Conservation (phyloP, 148 eudicot genomes). For the Spergularia bocconei region DNA sequence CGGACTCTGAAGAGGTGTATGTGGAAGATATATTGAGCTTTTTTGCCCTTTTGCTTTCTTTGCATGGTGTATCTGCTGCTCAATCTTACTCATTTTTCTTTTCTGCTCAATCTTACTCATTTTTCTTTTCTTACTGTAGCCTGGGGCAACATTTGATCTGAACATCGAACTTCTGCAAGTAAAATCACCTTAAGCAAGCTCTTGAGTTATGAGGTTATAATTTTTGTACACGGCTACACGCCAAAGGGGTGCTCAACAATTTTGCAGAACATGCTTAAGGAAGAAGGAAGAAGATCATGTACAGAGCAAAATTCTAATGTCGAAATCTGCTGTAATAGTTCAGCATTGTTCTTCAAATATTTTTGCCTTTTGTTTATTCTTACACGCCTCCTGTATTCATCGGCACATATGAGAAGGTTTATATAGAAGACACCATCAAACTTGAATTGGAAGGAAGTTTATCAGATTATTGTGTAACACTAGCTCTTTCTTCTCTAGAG, state of each 20-base stretch:
- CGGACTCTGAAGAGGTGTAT: no score
- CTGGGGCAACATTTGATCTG: slow-evolving; percentile 89
- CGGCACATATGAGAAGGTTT: no score
- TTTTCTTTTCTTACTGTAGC: slow-evolving; percentile 42
- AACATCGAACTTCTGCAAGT: slow-evolving; percentile 88
- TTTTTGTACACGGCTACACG: background rate
- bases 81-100: background rate
- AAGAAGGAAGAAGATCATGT: slow-evolving; percentile 3
- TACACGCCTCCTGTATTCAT: no score
- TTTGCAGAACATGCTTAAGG: slow-evolving; percentile 13
- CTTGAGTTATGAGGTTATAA: background rate
- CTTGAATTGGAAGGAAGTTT: no score
- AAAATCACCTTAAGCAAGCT: slow-evolving; percentile 37
- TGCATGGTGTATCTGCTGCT: no score
- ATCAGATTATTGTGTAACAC: no score
- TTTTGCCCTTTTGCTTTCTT: no score
- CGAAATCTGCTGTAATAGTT: background rate
- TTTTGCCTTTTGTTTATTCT: no score
- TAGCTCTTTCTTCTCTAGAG: no score
- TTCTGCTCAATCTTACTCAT: background rate
- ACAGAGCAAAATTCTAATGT: background rate
- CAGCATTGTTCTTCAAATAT: background rate
- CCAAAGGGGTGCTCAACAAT: slow-evolving; percentile 8
- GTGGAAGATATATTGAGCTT: no score
- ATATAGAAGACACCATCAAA: no score